Evolutionary conservation across 1,284 basidiomycete species (phyloP), one percentile per base, ranked within the genome.

Genomic region (Blastosporella zonata): DNA sequence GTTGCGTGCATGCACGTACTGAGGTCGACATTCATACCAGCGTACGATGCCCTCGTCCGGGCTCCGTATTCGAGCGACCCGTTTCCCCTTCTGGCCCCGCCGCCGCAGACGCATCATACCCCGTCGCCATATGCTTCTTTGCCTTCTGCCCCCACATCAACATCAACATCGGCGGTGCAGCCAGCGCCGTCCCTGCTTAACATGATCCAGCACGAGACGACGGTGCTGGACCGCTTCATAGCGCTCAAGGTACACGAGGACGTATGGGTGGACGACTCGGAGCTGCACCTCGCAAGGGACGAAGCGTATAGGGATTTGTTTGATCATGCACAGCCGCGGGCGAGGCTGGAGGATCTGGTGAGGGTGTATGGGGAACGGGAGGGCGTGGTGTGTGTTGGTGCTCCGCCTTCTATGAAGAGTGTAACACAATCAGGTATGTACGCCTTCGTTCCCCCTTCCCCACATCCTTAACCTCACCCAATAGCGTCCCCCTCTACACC

Each of bases 1-100:
- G 73, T 81, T 20, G 86, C 85, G 7, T 87, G 79, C 63, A 89
- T 89, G 86, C 82, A 89, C 58, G 76, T 89, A 45, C 72, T 90
- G 7, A 77, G 89, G 27, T 87, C 85, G 0, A 79, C 79, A 1
- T 88, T 87, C 61, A 70, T 90, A 37, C 75, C 80, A 4, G 69
- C 77, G 1, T 91, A 90, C 61, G 65, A 68, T n/a, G 66, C 70
- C 6, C 74, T 83, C 43, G 73, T 90, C 52, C 78, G 79, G 27
- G 62, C 71, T 0, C 84, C 84, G 0, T 88, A 89, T 65, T 73
- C 82, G 4, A 83, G 83, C 42, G 85, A 90, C 59, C 87, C 87
- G 0, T 90, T 89, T 66, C 87, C 87, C 0, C 57, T 54, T 51
- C 64, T 39, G 55, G 35, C 65, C 31, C 56, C 53, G 50, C 58